Evolutionary conservation across 108 stramenopile genomes (phyloP), one percentile per base, ranked within the genome.

Genomic region (Discostella pseudostelligera): DNA sequence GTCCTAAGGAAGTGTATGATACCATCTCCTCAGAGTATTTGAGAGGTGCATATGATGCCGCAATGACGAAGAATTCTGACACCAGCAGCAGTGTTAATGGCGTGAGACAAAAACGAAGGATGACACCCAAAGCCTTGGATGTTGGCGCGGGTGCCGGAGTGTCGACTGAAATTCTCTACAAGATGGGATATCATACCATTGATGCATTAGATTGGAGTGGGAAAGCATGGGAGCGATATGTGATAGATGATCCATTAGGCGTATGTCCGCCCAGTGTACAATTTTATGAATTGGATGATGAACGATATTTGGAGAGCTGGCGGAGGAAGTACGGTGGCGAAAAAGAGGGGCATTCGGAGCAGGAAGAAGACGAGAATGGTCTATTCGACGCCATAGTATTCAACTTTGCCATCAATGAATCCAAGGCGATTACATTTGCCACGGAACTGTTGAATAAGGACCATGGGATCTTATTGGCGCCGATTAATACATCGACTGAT

Each of bases 191-290:
- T 61, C 63, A 51, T 13, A 22, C 47, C 2, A 92, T 92, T 32
- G 89, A 90, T 63, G 89, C 89, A 0, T 42, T 90, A n/a, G 93
- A 94, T 68, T 94, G 93, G 93, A 84, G 83, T 29, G 83, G 75
- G 8, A 67, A 70, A 1, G 89, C 93, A 17, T 94, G 93, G 93
- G 46, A 74, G 28, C 48, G 19, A 29, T 89, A 87, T 61, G 89
- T 94, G 7, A 59, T 78, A 0, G 83, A 87, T 45, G 59, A 80
- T 67, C 73, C 78, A 8, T 8, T 3, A 0, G 85, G 83, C 50
- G 68, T 70, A 40, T 83, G 83, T 60, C 87, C 92, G 16, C 36
- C 60, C 0, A 62, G 67, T 19, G 88, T 90, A 4, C 49, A 61
- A 14, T 94, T 94, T 59, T 87, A 81, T 47, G 82, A 86, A 58